Base-by-base conservation (phyloP, 805 yeast species). In the Priceomyces medius region DNA sequence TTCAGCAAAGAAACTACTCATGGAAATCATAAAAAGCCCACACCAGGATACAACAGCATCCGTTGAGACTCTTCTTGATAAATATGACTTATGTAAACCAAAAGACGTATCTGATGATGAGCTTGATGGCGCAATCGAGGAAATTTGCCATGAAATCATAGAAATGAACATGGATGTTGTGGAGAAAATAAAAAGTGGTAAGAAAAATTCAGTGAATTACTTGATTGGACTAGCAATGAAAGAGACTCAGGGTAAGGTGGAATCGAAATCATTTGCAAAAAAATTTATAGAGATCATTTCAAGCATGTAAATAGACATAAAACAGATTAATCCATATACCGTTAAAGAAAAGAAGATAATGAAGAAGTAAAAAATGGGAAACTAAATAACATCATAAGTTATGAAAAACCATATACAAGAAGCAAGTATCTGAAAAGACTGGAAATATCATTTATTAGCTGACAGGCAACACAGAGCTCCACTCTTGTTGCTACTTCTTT, bases 191-290 rank as follows among this genome's bases (percentile, higher is more conserved):
- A 57, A 58, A 17, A 52, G 64, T 0, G 90, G 89, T 2, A 81
- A 81, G 41, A 79, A 77, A 48, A 77, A 76, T 26, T 79, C 89
- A 9, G 53, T 91, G n/a, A 86, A 88, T 53, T 87, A 71, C 53
- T 67, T 93, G 42, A 74, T 93, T 3, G 98, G 97, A 1, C 79
- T 78, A 55, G 95, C 88, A 14, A 88, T 93, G 96, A 79, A 80
- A 53, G 66, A 73, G 41, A 77, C 88, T 2, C 85, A 81, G 49
- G 97, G 97, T 3, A 74, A 66, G 44, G 66, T 76, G 20, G 61
- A 48, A 47, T 73, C 74, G 10, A 59, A 47, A 35, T 49, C 23
- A 49, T 64, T 54, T 24, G 58, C 56, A 16, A 39, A 41, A 19
- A 61, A 52, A 38, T 65, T 69, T 29, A 46, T 48, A 8, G 45